Percentiles rank a stretch among this genome's conserved stretches.
Conservation (phyloP, 208 protist species). For the Trypanosomatidae sp. region DNA sequence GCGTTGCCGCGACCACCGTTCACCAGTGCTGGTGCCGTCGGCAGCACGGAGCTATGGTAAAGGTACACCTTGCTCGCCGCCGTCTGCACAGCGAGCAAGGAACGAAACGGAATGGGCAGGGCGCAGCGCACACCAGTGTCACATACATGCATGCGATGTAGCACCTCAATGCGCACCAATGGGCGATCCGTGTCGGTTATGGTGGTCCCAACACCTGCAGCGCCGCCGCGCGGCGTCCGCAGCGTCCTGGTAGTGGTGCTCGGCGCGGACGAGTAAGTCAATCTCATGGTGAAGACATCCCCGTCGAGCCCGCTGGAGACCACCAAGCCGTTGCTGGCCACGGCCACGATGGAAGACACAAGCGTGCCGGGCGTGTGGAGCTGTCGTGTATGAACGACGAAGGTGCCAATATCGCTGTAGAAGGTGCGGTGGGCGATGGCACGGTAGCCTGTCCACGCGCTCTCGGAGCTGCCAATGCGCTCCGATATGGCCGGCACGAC, state of each 20-base stretch:
- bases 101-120: slow-evolving; percentile 28
- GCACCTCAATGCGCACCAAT: slow-evolving; percentile 24
- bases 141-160: slow-evolving; percentile 19
- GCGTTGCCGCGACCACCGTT: slow-evolving; percentile 10
- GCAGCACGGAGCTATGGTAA: slow-evolving; percentile 26
- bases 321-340: slow-evolving; percentile 28
- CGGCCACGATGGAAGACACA: slow-evolving; percentile 34
- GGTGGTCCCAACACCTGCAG: not conserved
- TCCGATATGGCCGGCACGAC: slow-evolving; percentile 6
- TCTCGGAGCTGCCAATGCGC: slow-evolving; percentile 26
- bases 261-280: slow-evolving; percentile 10
- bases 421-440: slow-evolving; percentile 27
- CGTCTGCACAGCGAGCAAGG: slow-evolving; percentile 45
- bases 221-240: not conserved
- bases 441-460: slow-evolving; percentile 27
- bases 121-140: slow-evolving; percentile 40
- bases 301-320: slow-evolving; percentile 46
- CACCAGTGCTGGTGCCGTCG: slow-evolving; percentile 13
- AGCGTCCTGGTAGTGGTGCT: not conserved
- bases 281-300: slow-evolving; percentile 35
- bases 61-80: slow-evolving; percentile 30
- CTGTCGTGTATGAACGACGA: slow-evolving; percentile 25
- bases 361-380: slow-evolving; percentile 32
- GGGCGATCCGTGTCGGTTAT: slow-evolving; percentile 8
- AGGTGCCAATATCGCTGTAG: slow-evolving; percentile 23